Conservation (phyloP, 2,329 filamentous ascomycete genomes). For the Pestalotiopsis fici region DNA sequence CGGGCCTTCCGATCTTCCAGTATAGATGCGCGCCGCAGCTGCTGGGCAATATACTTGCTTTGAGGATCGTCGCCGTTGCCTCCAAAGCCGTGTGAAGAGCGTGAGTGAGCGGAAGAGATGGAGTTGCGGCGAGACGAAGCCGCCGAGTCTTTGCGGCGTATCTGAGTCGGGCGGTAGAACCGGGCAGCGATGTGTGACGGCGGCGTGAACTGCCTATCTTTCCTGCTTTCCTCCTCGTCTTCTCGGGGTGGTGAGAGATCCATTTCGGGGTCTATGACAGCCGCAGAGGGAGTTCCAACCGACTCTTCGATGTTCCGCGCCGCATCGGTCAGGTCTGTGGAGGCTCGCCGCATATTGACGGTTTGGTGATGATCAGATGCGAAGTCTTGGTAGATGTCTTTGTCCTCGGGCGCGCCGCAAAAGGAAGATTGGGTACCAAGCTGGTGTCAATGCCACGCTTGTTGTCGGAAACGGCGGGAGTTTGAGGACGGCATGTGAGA, state of each 20-base stretch:
- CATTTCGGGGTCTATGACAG: slow-evolving; percentile 27
- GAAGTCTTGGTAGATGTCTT: background rate
- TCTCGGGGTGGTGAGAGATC: slow-evolving; percentile 31
- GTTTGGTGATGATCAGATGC: background rate
- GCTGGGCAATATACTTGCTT: slow-evolving; percentile 77
- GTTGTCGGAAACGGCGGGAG: slow-evolving; percentile 6
- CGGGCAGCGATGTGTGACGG: slow-evolving; percentile 78
- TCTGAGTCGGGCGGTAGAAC: slow-evolving; percentile 69
- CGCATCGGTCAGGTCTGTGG: slow-evolving; percentile 41
- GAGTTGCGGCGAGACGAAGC: slow-evolving; percentile 80
- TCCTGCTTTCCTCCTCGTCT: slow-evolving; percentile 34
- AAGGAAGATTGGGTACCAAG: background rate
- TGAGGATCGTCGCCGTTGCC: slow-evolving; percentile 56
- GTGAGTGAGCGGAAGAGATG: slow-evolving; percentile 74
- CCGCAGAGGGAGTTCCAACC: slow-evolving; percentile 27
- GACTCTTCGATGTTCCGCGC: slow-evolving; percentile 40
- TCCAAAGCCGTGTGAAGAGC: slow-evolving; percentile 63
- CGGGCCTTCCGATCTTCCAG: slow-evolving; percentile 79
- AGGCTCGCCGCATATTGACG: slow-evolving; percentile 43
- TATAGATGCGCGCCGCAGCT: slow-evolving; percentile 77
- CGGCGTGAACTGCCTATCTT: slow-evolving; percentile 55
- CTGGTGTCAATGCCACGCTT: background rate
- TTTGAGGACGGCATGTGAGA: slow-evolving; percentile 3
- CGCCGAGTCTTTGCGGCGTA: slow-evolving; percentile 72
- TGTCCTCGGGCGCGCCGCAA: background rate